These are phyloP conservation scores for Kazachstania viticola DNA, from an alignment of 805 yeast genomes.

Conservation along the genomic window DNA sequence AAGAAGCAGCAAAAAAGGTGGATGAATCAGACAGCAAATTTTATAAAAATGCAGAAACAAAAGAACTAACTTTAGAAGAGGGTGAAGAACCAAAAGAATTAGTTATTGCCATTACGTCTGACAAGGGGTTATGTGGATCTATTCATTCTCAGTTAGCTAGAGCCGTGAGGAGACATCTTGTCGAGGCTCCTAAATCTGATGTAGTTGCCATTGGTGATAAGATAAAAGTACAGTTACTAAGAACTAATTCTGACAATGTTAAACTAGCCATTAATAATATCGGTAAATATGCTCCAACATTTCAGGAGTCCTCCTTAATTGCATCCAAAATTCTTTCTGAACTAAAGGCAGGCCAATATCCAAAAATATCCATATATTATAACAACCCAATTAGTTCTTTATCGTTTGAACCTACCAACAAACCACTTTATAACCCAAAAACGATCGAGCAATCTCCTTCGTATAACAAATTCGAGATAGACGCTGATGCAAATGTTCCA, in stretches of 20 bases:
- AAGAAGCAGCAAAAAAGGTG: constrained; percentile 77
- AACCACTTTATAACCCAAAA: constrained; percentile 54
- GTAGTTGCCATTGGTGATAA: constrained; percentile 91
- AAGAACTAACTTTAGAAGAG: constrained; percentile 35
- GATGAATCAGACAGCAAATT: constrained; percentile 71
- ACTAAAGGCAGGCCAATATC: constrained; percentile 36
- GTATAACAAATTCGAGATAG: constrained; percentile 70
- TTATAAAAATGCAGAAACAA: constrained; percentile 72
- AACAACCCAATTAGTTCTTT: constrained; percentile 83
- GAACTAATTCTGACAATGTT: constrained; percentile 64
- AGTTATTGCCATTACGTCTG: constrained; percentile 83
- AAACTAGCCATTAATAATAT: constrained; percentile 76
- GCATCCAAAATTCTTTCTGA: constrained; percentile 69
- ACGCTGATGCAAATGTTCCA: constrained; percentile 56
- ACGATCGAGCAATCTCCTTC: constrained; percentile 79
- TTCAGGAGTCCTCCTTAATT: constrained; percentile 78
- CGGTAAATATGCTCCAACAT: constrained; percentile 96
- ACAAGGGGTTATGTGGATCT: constrained; percentile 98
- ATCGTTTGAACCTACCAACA: constrained; percentile 72
- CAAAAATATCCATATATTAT: constrained; percentile 69
- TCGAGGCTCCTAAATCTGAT: constrained; percentile 56
- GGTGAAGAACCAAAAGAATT: constrained; percentile 46
- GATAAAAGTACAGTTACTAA: constrained; percentile 74
- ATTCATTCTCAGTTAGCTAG: constrained; percentile 92
- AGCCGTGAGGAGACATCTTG: constrained; percentile 59